Evolutionary conservation across 345 rosid species (phyloP).

Genomic region (Hypericum androsaemum): DNA sequence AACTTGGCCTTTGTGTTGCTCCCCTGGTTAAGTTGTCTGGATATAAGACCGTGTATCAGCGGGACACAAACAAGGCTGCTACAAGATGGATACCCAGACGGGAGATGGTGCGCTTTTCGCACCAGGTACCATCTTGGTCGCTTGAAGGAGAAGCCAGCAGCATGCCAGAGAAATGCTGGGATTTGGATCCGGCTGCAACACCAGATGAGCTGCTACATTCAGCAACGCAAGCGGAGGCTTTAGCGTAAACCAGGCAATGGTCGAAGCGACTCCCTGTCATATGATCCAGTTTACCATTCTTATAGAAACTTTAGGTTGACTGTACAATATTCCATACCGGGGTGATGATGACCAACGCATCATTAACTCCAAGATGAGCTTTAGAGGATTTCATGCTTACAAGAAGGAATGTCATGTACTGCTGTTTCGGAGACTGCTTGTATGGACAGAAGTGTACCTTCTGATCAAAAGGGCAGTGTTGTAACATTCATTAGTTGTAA

Average conservation of each 20-base stretch:
- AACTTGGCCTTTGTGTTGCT: slow-evolving; percentile 68
- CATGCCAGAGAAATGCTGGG: slow-evolving; percentile 81
- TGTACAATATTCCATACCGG: slow-evolving; percentile 38
- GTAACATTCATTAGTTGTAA: too few species aligned
- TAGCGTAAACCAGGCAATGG: slow-evolving; percentile 17
- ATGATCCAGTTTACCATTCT: slow-evolving; percentile 37
- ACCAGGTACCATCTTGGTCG: slow-evolving; percentile 86
- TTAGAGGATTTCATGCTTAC: background rate
- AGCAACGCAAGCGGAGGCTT: slow-evolving; percentile 29
- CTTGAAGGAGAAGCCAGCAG: slow-evolving; percentile 50
- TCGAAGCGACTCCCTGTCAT: slow-evolving; percentile 18
- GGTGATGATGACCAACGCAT: background rate
- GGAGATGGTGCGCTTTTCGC: slow-evolving; percentile 88
- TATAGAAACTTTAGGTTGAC: slow-evolving; percentile 44
- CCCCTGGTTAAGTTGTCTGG: slow-evolving; percentile 73
- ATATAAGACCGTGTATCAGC: slow-evolving; percentile 82
- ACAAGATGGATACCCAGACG: slow-evolving; percentile 81
- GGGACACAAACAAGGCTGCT: slow-evolving; percentile 39
- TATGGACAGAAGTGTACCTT: too few species aligned
- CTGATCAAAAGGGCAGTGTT: too few species aligned
- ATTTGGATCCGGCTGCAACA: slow-evolving; percentile 95
- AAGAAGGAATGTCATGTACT: too few species aligned
- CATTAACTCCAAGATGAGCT: background rate
- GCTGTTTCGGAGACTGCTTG: too few species aligned
- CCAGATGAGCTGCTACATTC: slow-evolving; percentile 83